Conservation (phyloP, 169 alveolate species). For the Eimeria brunetti region DNA sequence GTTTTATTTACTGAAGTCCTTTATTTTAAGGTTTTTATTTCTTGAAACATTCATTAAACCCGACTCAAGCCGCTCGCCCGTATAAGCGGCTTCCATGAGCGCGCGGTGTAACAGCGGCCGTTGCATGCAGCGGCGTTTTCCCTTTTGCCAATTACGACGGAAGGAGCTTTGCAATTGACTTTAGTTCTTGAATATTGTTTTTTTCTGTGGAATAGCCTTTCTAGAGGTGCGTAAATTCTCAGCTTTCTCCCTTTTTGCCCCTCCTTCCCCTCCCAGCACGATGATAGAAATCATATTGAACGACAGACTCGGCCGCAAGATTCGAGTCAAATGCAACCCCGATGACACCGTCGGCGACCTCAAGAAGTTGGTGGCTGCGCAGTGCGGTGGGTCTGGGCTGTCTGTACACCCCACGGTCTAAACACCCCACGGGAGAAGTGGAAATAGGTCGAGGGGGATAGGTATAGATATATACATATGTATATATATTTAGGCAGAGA, state of each 20-base stretch:
- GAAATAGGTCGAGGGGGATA: too few species aligned
- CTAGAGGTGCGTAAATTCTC: background rate
- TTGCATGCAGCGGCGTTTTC: background rate
- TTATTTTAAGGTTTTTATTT: background rate
- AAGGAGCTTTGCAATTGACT: background rate
- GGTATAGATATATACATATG: too few species aligned
- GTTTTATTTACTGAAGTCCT: background rate
- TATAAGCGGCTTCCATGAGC: background rate
- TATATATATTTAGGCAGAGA: too few species aligned
- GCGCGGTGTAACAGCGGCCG: background rate
- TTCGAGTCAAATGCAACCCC: constrained; percentile 98
- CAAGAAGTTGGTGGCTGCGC: constrained; percentile 98
- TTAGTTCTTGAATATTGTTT: too few species aligned
- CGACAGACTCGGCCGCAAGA: constrained; percentile 99
- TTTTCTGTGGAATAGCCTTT: background rate
- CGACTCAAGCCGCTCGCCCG: background rate
- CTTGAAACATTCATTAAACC: background rate
- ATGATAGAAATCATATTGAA: constrained; percentile 98
- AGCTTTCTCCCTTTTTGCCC: background rate
- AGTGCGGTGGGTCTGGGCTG: constrained; percentile 93
- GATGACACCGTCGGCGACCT: constrained; percentile 98
- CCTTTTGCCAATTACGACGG: background rate
- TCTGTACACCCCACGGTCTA: too few species aligned
- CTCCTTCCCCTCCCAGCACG: background rate
- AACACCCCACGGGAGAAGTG: too few species aligned